These are phyloP conservation scores for Barnettozyma salicaria DNA, from an alignment of 805 yeast species.

Conservation along the genomic window DNA sequence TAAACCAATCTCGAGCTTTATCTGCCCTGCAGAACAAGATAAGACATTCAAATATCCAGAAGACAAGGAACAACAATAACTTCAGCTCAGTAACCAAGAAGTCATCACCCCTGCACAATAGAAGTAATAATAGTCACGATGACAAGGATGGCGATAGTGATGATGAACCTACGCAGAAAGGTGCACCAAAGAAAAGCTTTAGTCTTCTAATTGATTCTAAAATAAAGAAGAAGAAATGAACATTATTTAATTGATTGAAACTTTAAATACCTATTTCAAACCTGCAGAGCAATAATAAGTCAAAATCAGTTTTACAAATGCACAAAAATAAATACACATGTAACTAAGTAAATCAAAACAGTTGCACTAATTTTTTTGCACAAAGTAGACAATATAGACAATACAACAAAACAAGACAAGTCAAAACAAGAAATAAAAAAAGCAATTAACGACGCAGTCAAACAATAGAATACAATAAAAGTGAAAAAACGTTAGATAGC, in stretches of 20 bases:
- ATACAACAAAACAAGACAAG: too few relatives aligned
- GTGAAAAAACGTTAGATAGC: too few relatives aligned
- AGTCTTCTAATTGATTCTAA: slow-evolving; percentile 19
- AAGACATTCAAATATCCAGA: slow-evolving; percentile 14
- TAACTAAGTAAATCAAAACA: not conserved
- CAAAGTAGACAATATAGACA: not conserved
- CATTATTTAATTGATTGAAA: not conserved
- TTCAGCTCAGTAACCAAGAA: not conserved
- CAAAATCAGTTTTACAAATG: not conserved
- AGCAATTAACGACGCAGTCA: not conserved
- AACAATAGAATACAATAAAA: not conserved
- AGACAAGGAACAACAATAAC: slow-evolving; percentile 1
- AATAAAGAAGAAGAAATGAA: slow-evolving; percentile 14
- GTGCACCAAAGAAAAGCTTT: slow-evolving; percentile 20
- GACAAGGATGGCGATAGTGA: slow-evolving; percentile 19
- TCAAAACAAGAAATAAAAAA: not conserved
- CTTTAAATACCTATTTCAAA: not conserved
- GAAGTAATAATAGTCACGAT: not conserved
- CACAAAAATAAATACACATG: not conserved
- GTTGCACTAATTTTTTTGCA: not conserved
- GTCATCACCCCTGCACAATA: not conserved
- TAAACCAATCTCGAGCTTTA: slow-evolving; percentile 21
- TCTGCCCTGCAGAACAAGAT: slow-evolving; percentile 22
- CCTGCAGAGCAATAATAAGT: not conserved
- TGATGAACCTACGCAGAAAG: slow-evolving; percentile 17